Percentiles rank a stretch among this genome's conserved stretches.
phyloP scores from a whole-genome alignment of 1,139 yeast species.

The Yamadazyma epiphylla region DNA sequence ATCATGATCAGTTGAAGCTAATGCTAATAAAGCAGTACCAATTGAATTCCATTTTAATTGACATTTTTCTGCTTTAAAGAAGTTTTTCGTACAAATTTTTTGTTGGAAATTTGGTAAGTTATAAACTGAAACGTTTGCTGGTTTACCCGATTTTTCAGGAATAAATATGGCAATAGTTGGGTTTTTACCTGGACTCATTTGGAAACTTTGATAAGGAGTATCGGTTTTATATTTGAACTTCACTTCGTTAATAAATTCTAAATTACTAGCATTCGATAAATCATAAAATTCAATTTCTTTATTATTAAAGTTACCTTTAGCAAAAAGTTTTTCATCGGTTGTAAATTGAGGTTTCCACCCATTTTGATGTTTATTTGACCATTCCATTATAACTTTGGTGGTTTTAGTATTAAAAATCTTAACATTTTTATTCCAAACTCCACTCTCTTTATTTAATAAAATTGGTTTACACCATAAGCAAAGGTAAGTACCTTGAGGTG shows the following conservation, averaged over 20 bases:
- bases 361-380: conserved; percentile 77
- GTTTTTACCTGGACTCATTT: conserved; percentile 81
- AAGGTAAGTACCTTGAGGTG: conserved; percentile 82
- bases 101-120: conserved; percentile 70
- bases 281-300: conserved; percentile 75
- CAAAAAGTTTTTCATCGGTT: conserved; percentile 68
- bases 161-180: conserved; percentile 91
- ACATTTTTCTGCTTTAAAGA: conserved; percentile 94
- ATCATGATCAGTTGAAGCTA: conserved; percentile 95
- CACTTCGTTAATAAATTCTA: conserved; percentile 41
- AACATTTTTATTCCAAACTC: conserved; percentile 74
- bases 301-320: conserved; percentile 51
- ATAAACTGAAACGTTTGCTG: conserved; percentile 84
- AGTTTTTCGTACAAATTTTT: conserved; percentile 81
- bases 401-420: conserved; percentile 60
- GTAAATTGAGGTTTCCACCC: conserved; percentile 94
- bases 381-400: conserved; percentile 54
- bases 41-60: conserved; percentile 88
- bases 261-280: conserved; percentile 39
- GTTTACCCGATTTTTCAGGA: conserved; percentile 81
- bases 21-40: conserved; percentile 91
- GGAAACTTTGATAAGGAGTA: conserved; percentile 50
- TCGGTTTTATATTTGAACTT: conserved; percentile 61
- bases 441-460: conserved; percentile 52
- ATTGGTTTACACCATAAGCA: conserved; percentile 91